Evolutionary conservation across 2,329 filamentous ascomycete species (phyloP).

Genomic region (Botrytis squamosa): DNA sequence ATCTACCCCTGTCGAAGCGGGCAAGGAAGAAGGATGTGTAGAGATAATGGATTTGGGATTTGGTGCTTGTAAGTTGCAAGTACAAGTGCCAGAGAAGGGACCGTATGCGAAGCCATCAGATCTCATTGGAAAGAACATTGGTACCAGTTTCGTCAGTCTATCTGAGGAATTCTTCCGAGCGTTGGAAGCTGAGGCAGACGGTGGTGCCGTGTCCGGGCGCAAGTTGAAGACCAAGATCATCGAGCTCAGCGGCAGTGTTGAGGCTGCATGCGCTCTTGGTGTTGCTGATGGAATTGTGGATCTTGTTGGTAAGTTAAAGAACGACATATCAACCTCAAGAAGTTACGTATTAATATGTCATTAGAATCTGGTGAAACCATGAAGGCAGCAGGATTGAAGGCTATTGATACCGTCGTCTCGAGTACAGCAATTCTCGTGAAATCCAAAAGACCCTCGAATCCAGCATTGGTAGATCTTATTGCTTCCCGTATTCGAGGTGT

Average conservation of each 20-base stretch:
- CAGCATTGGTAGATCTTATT: conserved; percentile 78
- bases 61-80: conserved; percentile 86
- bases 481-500: conserved; percentile 85
- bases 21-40: conserved; percentile 56
- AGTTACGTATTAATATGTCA: conserved; percentile 25
- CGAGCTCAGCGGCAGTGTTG: conserved; percentile 93
- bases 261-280: conserved; percentile 91
- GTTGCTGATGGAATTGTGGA: conserved; percentile 97
- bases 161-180: conserved; percentile 79
- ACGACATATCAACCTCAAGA: background rate
- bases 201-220: conserved; percentile 40
- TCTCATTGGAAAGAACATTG: conserved; percentile 87
- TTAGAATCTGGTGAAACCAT: conserved; percentile 97
- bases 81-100: conserved; percentile 93
- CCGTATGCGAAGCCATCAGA: conserved; percentile 66
- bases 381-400: conserved; percentile 89
- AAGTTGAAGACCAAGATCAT: conserved; percentile 84
- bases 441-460: conserved; percentile 78
- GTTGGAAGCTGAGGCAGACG: conserved; percentile 59
- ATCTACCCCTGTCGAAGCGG: conserved; percentile 43
- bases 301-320: conserved; percentile 74
- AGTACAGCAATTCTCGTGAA: conserved; percentile 89
- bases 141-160: conserved; percentile 90
- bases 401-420: conserved; percentile 89
- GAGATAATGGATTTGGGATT: conserved; percentile 90